These are phyloP conservation scores for Tarenaya hassleriana DNA, from an alignment of 345 rosid genomes.

Conservation along the genomic window DNA sequence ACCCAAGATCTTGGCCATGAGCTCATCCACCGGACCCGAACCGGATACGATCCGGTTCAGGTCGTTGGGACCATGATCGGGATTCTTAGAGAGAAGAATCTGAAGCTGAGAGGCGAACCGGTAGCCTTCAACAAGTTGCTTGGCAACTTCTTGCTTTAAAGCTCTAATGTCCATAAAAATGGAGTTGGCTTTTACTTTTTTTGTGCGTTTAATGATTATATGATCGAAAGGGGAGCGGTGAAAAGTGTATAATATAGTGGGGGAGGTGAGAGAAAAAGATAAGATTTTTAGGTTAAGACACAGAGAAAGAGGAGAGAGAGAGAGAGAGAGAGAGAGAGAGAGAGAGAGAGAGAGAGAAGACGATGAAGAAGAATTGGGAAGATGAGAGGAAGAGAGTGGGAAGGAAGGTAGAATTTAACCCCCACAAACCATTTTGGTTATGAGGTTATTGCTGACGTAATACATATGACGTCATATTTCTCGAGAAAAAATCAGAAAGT, in stretches of 20 bases:
- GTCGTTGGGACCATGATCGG: constrained; percentile 18
- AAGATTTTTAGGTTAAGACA: background rate
- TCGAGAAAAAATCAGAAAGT: too few species aligned
- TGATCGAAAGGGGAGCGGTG: constrained; percentile 15
- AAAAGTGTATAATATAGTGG: constrained; percentile 23
- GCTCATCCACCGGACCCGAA: constrained; percentile 23
- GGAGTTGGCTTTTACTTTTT: too few species aligned
- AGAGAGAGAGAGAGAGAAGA: constrained; percentile 6
- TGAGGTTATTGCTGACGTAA: constrained; percentile 14
- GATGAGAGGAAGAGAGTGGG: background rate
- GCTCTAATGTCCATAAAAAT: constrained; percentile 23
- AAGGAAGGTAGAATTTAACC: background rate
- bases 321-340: constrained; percentile 1
- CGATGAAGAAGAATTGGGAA: constrained; percentile 40
- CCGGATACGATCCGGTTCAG: too few species aligned
- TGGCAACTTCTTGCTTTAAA: constrained; percentile 20
- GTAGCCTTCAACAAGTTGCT: constrained; percentile 46
- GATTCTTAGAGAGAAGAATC: constrained; percentile 25
- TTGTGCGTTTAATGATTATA: background rate
- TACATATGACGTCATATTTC: too few species aligned
- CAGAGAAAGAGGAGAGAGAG: constrained; percentile 16
- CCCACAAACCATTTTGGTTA: too few species aligned
- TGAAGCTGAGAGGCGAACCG: constrained; percentile 41
- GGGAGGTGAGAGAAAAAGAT: constrained; percentile 22
- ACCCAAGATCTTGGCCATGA: constrained; percentile 39